Percentiles rank a stretch among this genome's conserved stretches.
These are phyloP conservation scores for Pseudozyma sp. DNA, from an alignment of 1,284 basidiomycete species.

Conservation along the genomic window DNA sequence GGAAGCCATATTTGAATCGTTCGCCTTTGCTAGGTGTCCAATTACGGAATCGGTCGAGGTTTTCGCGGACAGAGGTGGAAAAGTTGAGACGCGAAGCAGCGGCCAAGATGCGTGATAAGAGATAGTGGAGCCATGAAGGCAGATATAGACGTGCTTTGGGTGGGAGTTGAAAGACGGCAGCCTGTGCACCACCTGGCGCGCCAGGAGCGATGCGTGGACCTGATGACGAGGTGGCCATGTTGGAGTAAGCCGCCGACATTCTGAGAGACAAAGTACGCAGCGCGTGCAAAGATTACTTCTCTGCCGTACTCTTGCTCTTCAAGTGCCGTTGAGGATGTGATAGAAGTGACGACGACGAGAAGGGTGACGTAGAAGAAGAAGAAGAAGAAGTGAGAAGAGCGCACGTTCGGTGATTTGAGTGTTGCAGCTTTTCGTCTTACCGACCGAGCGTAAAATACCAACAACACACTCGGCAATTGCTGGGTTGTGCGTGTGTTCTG, in stretches of 20 bases:
- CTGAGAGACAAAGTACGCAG: not conserved
- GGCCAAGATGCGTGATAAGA: constrained; percentile 57
- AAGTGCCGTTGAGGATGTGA: no score
- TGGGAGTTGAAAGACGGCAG: constrained; percentile 33
- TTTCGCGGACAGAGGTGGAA: constrained; percentile 59
- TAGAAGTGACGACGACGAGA: not conserved
- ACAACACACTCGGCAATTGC: not conserved
- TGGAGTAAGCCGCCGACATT: not conserved
- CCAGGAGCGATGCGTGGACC: constrained; percentile 33
- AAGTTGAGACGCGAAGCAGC: constrained; percentile 61
- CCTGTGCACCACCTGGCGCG: constrained; percentile 15
- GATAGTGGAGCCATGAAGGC: constrained; percentile 50
- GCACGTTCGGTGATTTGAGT: not conserved
- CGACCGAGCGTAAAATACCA: not conserved
- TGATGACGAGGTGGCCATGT: constrained; percentile 8
- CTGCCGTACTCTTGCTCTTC: not conserved
- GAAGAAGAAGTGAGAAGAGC: not conserved
- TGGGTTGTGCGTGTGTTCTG: not conserved
- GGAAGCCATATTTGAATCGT: constrained; percentile 62
- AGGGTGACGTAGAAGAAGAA: not conserved
- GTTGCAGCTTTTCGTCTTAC: not conserved
- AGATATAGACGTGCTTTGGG: constrained; percentile 44
- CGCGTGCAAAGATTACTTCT: not conserved
- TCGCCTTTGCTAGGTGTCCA: constrained; percentile 56
- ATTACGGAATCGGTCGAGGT: constrained; percentile 53